These are phyloP conservation scores for Dictyostelium firmibasis DNA, from an alignment of 78 protist species.

Conservation along the genomic window DNA sequence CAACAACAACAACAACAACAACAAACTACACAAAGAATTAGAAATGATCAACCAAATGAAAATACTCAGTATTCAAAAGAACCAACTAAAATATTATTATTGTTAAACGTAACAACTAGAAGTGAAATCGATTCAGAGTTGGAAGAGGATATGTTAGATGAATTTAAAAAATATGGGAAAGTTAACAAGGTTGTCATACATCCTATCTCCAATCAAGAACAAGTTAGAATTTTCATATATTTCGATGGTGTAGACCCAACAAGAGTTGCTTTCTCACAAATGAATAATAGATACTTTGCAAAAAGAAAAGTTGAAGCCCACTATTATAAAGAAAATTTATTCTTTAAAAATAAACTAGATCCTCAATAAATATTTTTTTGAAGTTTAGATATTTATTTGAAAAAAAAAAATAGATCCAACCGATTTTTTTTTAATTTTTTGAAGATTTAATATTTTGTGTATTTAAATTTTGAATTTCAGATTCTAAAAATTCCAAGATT, in stretches of 20 bases:
- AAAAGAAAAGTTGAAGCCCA: slow-evolving; percentile 8
- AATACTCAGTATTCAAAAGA: not conserved
- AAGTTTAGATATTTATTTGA: no score
- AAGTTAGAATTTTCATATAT: slow-evolving; percentile 31
- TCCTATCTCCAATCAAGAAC: not conserved
- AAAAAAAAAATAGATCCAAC: not conserved
- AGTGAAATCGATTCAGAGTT: slow-evolving; percentile 10
- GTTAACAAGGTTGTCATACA: slow-evolving; percentile 2
- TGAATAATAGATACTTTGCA: slow-evolving; percentile 47
- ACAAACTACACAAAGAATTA: no score
- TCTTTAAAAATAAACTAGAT: slow-evolving; percentile 24
- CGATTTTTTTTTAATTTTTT: not conserved
- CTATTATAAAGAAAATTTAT: slow-evolving; percentile 42
- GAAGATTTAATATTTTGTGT: not conserved
- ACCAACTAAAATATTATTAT: slow-evolving; percentile 32
- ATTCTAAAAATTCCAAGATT: not conserved
- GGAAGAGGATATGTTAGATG: slow-evolving; percentile 25
- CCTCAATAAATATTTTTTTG: not conserved
- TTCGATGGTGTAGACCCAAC: not conserved
- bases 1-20: not conserved
- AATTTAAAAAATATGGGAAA: slow-evolving; percentile 42
- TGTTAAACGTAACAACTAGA: slow-evolving; percentile 12
- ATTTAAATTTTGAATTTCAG: not conserved
- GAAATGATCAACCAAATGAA: not conserved
- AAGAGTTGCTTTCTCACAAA: not conserved